Evolutionary conservation across 345 rosid species (phyloP).

Genomic region (Murraya koenigii): DNA sequence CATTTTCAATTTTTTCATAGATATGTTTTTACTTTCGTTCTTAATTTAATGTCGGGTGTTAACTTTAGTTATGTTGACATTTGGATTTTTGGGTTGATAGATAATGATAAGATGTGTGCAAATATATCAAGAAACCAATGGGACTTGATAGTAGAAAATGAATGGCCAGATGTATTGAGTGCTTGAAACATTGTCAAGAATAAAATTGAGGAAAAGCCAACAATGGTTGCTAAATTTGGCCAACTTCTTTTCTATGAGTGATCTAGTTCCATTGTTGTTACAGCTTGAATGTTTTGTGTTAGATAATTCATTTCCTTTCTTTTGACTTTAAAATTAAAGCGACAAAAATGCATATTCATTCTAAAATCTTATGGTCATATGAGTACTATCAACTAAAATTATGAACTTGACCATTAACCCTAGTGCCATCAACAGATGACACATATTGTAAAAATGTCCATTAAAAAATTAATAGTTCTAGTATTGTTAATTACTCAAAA

Average conservation of each 20-base stretch:
- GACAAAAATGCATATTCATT: too few relatives aligned
- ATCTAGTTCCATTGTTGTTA: background rate
- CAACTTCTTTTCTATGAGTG: constrained; percentile 19
- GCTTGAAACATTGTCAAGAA: constrained; percentile 17
- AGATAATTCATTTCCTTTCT: background rate
- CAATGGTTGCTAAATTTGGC: constrained; percentile 29
- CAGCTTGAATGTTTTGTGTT: background rate
- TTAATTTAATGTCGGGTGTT: background rate
- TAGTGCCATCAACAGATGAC: background rate
- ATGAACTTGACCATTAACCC: background rate
- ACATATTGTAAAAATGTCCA: too few relatives aligned
- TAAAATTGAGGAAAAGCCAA: constrained; percentile 17
- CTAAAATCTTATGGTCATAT: too few relatives aligned
- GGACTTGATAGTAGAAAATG: constrained; percentile 20
- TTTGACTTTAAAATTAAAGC: too few relatives aligned
- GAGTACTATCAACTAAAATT: too few relatives aligned
- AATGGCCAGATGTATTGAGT: constrained; percentile 23
- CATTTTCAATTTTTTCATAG: background rate
- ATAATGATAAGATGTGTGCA: background rate
- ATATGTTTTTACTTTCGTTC: background rate
- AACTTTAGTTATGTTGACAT: background rate
- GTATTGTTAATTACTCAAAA: too few relatives aligned
- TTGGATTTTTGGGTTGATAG: background rate
- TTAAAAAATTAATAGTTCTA: too few relatives aligned
- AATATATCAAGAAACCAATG: constrained; percentile 7